A percentile compares a stretch with the other conserved stretches of the same genome.
Conservation (phyloP, 345 rosid genomes). For the Camelina laxa region DNA sequence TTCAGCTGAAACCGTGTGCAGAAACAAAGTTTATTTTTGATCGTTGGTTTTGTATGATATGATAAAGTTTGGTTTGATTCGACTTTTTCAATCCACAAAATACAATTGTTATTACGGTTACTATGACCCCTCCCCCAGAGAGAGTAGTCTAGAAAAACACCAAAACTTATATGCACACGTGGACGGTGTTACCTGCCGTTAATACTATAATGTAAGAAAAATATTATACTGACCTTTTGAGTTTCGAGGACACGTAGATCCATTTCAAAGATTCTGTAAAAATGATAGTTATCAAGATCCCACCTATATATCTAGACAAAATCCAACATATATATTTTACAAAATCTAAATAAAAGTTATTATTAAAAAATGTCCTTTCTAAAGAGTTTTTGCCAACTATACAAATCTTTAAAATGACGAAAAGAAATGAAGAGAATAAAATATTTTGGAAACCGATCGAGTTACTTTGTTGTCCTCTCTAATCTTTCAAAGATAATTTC, state of each 20-base stretch:
- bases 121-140: background rate
- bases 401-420: too few species aligned
- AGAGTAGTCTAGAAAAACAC: conserved; percentile 22
- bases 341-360: background rate
- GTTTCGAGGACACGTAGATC: conserved; percentile 18
- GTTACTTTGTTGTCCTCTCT: too few species aligned
- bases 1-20: background rate
- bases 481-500: too few species aligned
- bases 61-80: background rate
- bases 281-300: conserved; percentile 38
- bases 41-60: background rate
- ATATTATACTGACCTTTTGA: background rate
- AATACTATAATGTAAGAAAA: background rate
- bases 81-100: background rate
- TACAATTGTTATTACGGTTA: background rate
- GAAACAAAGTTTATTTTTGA: background rate
- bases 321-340: background rate
- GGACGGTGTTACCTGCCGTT: conserved; percentile 37
- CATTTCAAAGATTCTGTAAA: conserved; percentile 32
- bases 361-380: too few species aligned
- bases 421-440: too few species aligned
- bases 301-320: conserved; percentile 32
- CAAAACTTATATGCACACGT: conserved; percentile 30
- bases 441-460: too few species aligned
- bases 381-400: too few species aligned